Base-by-base conservation (phyloP, 2,329 filamentous ascomycete species). In the Grosmannia penicillata region DNA sequence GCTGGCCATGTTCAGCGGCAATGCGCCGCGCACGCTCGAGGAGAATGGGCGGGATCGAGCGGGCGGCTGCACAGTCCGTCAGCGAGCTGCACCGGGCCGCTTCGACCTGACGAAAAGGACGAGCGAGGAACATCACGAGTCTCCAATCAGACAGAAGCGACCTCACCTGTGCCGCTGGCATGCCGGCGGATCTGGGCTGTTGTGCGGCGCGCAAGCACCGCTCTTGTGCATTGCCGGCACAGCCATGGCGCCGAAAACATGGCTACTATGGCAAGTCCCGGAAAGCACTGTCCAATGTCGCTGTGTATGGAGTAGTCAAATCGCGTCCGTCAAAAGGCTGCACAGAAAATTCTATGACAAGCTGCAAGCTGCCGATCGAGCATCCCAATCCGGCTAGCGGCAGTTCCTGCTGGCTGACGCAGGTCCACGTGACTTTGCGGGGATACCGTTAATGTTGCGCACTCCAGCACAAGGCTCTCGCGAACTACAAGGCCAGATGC, bases 1-100 rank as follows among this genome's bases (percentile, higher is more conserved):
- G 61, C 32, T 61, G 55, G 23, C 66, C 61, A 49, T 80, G 68
- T 47, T 82, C 76, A 45, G 58, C 57, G 0, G 72, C 61, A 32
- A 81, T 58, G 42, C 62, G 62, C 24, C 66, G 64, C 8, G 77
- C 77, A 44, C 77, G 70, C 30, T 67, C 62, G 41, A 82, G 65
- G 38, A 82, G 65, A 30, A 66, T 65, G 9, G 63, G 59, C 1
- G 72, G 69, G 18, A 74, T 60, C 11, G 51, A 48, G 26, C 50
- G 50, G n/a, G 33, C 18, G 13, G 37, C 8, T 21, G 28, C 45
- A n/a, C n/a, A n/a, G n/a, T n/a, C n/a, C n/a, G n/a, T n/a, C n/a
- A n/a, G n/a, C n/a, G n/a, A n/a, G n/a, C n/a, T n/a, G n/a, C n/a
- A n/a, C n/a, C n/a, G n/a, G n/a, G n/a, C n/a, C n/a, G n/a, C n/a